phyloP scores from a whole-genome alignment of 2,329 filamentous ascomycete genomes.

The Calonectria fujianensis region DNA sequence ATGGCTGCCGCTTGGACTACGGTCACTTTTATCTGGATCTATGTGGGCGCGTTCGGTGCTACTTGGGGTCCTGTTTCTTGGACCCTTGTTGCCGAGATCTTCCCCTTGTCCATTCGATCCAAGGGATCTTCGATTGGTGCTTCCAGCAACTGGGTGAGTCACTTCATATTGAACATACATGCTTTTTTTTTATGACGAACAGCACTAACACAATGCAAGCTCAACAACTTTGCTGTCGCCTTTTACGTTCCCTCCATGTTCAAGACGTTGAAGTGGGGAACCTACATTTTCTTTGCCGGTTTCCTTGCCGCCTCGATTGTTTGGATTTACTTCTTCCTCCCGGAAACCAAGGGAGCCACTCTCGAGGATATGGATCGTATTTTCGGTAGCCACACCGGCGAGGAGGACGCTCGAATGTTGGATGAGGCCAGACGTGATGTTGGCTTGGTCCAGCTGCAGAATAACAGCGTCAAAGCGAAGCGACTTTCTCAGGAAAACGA shows the following conservation, averaged over 20 bases:
- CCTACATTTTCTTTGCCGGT: constrained; percentile 74
- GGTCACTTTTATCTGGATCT: constrained; percentile 64
- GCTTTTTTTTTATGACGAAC: not conserved
- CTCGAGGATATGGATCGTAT: constrained; percentile 74
- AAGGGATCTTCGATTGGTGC: constrained; percentile 66
- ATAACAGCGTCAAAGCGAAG: constrained; percentile 47
- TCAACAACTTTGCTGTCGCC: constrained; percentile 69
- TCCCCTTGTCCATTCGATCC: constrained; percentile 65
- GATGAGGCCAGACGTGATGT: constrained; percentile 51
- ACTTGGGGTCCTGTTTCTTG: constrained; percentile 69
- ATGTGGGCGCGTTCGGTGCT: constrained; percentile 69
- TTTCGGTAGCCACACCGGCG: constrained; percentile 64
- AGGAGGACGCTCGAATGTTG: constrained; percentile 46
- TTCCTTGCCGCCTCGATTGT: constrained; percentile 67
- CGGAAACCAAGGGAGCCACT: constrained; percentile 73
- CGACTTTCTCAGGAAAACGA: constrained; percentile 44
- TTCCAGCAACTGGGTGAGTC: constrained; percentile 64
- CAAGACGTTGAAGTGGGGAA: constrained; percentile 65
- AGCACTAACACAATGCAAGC: constrained; percentile 43
- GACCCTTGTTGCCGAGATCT: constrained; percentile 70
- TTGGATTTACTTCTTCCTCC: constrained; percentile 71
- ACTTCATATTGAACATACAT: too few species aligned
- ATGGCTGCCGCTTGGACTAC: constrained; percentile 62
- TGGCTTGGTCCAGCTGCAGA: constrained; percentile 46
- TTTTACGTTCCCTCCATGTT: constrained; percentile 66